phyloP scores from a whole-genome alignment of 2,329 filamentous ascomycete genomes.

The Verticillium longisporum region DNA sequence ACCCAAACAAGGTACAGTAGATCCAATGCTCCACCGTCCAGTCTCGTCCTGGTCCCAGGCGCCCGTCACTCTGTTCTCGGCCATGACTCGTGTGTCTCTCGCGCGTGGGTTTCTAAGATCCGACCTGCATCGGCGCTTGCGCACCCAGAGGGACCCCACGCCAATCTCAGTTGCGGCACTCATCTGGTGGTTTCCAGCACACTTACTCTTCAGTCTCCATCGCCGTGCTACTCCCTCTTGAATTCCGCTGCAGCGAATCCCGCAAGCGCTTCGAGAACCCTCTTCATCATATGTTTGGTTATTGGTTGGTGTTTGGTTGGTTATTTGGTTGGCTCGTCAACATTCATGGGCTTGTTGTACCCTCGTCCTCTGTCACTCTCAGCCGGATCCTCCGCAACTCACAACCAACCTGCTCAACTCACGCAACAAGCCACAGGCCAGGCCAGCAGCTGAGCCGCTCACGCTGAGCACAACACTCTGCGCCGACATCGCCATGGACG shows the following conservation, averaged over 20 bases:
- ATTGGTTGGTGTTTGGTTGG: no score
- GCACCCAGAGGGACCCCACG: neutral
- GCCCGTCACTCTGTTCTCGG: no score
- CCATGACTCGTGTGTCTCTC: neutral
- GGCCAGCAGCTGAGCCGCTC: neutral
- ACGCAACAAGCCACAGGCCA: neutral
- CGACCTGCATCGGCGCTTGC: conserved; percentile 1
- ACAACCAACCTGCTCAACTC: no score
- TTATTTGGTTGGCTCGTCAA: neutral
- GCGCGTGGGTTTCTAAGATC: neutral
- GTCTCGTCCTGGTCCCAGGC: no score
- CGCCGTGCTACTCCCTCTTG: neutral
- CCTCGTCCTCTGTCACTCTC: neutral
- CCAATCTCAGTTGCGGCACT: neutral
- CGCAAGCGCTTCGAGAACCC: no score
- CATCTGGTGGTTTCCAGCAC: no score
- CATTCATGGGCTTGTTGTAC: neutral
- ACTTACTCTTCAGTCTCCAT: no score
- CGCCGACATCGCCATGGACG: neutral
- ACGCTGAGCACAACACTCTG: no score
- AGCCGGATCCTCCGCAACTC: no score
- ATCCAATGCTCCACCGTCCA: no score
- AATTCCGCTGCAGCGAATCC: no score
- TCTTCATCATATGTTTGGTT: neutral
- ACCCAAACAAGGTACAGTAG: no score